Conservation (phyloP, 495 filamentous ascomycete species). For the Cercophora newfieldiana region DNA sequence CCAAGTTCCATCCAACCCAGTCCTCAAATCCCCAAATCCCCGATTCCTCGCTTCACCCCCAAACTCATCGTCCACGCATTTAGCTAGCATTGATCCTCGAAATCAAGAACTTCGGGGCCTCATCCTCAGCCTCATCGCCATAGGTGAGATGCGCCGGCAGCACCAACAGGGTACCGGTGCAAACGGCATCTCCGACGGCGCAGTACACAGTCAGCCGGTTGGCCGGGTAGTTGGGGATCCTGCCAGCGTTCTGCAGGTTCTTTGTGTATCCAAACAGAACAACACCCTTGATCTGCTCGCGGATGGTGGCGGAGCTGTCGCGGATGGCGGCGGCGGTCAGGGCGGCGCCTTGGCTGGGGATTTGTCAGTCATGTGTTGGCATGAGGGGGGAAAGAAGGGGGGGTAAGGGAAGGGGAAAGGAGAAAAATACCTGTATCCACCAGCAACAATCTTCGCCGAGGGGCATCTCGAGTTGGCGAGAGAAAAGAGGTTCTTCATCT, state of each 20-base stretch:
- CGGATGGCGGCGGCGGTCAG: conserved; percentile 53
- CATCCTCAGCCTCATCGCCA: conserved; percentile 16
- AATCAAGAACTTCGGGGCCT: conserved; percentile 24
- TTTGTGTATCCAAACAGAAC: conserved; percentile 61
- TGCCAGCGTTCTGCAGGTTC: conserved; percentile 50
- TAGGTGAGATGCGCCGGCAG: conserved; percentile 19
- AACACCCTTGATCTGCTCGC: conserved; percentile 52
- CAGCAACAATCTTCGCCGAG: conserved; percentile 39
- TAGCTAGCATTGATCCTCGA: conserved; percentile 15
- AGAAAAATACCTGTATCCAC: conserved; percentile 34
- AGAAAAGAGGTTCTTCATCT: conserved; percentile 35
- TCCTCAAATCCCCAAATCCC: no score
- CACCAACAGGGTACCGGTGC: conserved; percentile 52
- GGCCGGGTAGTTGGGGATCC: conserved; percentile 48
- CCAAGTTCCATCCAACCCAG: no score
- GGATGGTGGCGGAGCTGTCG: conserved; percentile 39
- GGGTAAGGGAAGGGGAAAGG: neutral
- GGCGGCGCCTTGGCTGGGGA: conserved; percentile 53
- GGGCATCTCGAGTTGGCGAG: conserved; percentile 38
- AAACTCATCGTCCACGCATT: neutral
- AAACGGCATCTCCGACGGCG: conserved; percentile 53
- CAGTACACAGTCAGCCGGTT: conserved; percentile 53
- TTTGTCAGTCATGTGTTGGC: neutral
- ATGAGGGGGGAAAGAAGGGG: neutral
- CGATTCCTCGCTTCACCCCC: no score